These are phyloP conservation scores for Trichoderma semiorbis DNA, from an alignment of 2,329 filamentous ascomycete species.

Conservation along the genomic window DNA sequence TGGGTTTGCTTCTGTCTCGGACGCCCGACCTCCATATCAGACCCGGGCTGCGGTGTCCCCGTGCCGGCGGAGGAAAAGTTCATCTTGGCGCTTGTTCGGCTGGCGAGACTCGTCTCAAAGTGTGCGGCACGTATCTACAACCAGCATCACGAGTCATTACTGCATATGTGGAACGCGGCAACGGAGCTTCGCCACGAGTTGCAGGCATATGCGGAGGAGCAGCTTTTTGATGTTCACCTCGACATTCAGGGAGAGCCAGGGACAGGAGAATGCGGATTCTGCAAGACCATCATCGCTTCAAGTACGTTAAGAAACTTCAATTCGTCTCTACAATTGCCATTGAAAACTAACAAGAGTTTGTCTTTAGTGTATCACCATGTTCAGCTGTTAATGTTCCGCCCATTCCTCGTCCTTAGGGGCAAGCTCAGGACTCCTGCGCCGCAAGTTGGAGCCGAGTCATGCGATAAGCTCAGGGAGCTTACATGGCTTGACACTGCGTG, in stretches of 20 bases:
- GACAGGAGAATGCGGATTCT: constrained; percentile 9
- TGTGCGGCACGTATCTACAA: constrained; percentile 7
- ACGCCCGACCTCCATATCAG: constrained; percentile 10
- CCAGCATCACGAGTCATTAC: constrained; percentile 7
- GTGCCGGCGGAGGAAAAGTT: constrained; percentile 6
- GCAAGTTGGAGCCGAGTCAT: not conserved
- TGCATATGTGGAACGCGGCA: constrained; percentile 14
- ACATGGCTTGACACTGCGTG: constrained; percentile 10
- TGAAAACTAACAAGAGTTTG: not conserved
- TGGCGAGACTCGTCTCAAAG: not conserved
- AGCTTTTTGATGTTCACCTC: not conserved
- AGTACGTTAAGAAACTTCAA: not conserved
- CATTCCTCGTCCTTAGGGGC: not conserved
- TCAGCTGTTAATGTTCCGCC: constrained; percentile 10
- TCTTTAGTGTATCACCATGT: constrained; percentile 1
- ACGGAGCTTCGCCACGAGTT: constrained; percentile 8
- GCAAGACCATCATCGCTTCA: constrained; percentile 5
- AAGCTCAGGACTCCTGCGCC: not conserved
- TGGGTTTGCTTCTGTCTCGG: constrained; percentile 13
- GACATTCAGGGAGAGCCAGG: constrained; percentile 2
- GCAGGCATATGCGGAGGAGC: constrained; percentile 2
- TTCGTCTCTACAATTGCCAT: not conserved
- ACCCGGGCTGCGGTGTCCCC: constrained; percentile 1
- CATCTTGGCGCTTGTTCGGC: not conserved
- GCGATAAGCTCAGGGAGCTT: constrained; percentile 6